These are phyloP conservation scores for Nicotiana noctiflora DNA, from an alignment of 257 asterid species.

Conservation along the genomic window DNA sequence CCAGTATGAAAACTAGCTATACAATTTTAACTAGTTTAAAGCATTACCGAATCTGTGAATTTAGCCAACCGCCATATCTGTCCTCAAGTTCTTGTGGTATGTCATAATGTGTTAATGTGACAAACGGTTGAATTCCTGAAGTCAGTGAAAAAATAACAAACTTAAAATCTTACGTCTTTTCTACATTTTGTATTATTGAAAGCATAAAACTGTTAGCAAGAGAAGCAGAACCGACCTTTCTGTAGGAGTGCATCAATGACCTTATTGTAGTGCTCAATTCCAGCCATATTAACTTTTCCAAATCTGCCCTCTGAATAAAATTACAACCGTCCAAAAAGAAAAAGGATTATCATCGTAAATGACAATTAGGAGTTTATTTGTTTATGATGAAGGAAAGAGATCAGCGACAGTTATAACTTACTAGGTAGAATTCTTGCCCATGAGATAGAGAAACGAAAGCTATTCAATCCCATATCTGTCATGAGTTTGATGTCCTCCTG, in stretches of 20 bases:
- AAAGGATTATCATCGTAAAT: neutral
- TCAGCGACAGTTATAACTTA: too few species aligned
- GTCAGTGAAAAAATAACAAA: neutral
- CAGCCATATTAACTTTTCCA: constrained; percentile 48
- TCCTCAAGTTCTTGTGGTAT: constrained; percentile 73
- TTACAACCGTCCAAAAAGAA: neutral
- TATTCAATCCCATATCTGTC: too few species aligned
- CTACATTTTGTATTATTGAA: too few species aligned
- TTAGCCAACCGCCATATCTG: constrained; percentile 61
- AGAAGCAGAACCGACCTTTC: constrained; percentile 25
- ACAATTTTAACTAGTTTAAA: too few species aligned
- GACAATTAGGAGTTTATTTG: too few species aligned
- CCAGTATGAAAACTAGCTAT: too few species aligned
- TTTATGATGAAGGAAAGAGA: too few species aligned
- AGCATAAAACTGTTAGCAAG: neutral
- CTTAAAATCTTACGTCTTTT: neutral
- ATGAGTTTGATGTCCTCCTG: too few species aligned
- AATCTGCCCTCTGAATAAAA: constrained; percentile 41
- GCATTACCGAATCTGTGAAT: constrained; percentile 33
- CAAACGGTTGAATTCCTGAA: constrained; percentile 59
- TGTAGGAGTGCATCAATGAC: constrained; percentile 47
- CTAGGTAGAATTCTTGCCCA: too few species aligned
- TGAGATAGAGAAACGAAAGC: too few species aligned
- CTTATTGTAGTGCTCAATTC: constrained; percentile 43
- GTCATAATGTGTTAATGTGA: constrained; percentile 39